These are phyloP conservation scores for Lyophyllum decastes DNA, from an alignment of 768 basidiomycete species.

Conservation along the genomic window DNA sequence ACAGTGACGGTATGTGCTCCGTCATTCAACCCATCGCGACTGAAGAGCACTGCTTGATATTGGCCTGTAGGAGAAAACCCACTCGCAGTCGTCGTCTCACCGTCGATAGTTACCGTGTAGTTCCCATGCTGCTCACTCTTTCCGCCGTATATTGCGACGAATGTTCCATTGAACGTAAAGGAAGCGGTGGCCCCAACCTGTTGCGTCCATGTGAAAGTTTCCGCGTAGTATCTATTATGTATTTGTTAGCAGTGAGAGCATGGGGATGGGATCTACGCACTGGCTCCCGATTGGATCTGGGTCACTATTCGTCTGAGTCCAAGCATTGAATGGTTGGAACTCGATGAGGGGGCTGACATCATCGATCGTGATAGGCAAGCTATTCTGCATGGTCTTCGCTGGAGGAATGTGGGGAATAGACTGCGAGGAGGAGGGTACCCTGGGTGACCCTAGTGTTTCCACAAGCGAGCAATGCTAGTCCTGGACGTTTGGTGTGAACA, in stretches of 20 bases:
- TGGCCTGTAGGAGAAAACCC: constrained; percentile 16
- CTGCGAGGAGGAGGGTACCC: neutral
- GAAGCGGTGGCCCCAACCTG: constrained; percentile 26
- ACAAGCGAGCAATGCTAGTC: neutral
- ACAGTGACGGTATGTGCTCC: constrained; percentile 30
- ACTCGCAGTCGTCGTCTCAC: constrained; percentile 14
- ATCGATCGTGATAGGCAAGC: constrained; percentile 24
- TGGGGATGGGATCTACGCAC: neutral
- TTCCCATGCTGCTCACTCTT: constrained; percentile 35
- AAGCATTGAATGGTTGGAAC: constrained; percentile 20
- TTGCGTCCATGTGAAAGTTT: constrained; percentile 34
- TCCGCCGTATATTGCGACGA: constrained; percentile 37
- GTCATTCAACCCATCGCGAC: constrained; percentile 23
- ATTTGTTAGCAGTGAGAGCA: neutral
- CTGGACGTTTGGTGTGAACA: neutral
- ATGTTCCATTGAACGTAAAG: constrained; percentile 39
- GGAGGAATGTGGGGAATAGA: neutral
- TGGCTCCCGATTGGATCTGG: constrained; percentile 13
- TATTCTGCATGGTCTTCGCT: constrained; percentile 12
- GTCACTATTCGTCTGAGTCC: constrained; percentile 16
- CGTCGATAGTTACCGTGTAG: constrained; percentile 34
- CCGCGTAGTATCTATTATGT: constrained; percentile 34
- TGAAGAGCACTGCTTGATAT: constrained; percentile 34
- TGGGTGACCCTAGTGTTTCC: neutral
- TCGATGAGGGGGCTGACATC: constrained; percentile 27